Conservation (phyloP, 257 asterid species). For the Gentiana dahurica region DNA sequence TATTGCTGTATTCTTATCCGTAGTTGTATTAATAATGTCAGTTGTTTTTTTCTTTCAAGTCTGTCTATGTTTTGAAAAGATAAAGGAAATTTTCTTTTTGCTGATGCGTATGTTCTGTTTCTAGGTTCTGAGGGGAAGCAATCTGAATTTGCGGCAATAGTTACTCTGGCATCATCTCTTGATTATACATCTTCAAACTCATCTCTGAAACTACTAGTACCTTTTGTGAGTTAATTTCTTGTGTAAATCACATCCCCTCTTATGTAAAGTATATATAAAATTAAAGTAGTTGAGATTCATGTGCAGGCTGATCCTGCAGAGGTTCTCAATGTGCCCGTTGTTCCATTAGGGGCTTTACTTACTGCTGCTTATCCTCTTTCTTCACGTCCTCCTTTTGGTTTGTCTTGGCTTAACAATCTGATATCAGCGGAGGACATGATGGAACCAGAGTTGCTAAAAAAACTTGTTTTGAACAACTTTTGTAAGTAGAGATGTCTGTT, state of each 20-base stretch:
- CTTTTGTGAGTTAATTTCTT: slow-evolving; percentile 58
- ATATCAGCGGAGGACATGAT: slow-evolving; percentile 96
- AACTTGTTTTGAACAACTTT: slow-evolving; percentile 80
- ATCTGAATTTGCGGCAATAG: slow-evolving; percentile 73
- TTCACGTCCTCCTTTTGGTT: slow-evolving; percentile 79
- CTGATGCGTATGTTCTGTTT: slow-evolving; percentile 5
- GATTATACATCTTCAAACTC: slow-evolving; percentile 88
- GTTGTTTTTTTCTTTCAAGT: neutral
- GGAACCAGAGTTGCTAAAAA: slow-evolving; percentile 89
- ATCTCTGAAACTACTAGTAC: slow-evolving; percentile 62
- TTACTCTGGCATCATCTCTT: slow-evolving; percentile 90
- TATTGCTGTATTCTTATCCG: neutral
- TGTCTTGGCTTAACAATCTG: slow-evolving; percentile 80
- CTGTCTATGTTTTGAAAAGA: no score
- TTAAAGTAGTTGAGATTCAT: neutral
- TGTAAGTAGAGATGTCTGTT: slow-evolving; percentile 39
- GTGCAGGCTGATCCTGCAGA: slow-evolving; percentile 97
- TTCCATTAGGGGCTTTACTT: slow-evolving; percentile 87
- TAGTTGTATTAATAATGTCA: neutral
- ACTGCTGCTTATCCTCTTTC: slow-evolving; percentile 92
- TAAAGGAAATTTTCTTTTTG: neutral
- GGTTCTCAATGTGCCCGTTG: slow-evolving; percentile 87
- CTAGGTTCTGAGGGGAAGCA: slow-evolving; percentile 67
- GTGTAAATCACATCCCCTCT: slow-evolving; percentile 5
- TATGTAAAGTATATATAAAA: neutral